Percentiles rank a stretch among this genome's conserved stretches.
Conservation (phyloP, 257 asterid species). For the Fraxinus quadrangulata region DNA sequence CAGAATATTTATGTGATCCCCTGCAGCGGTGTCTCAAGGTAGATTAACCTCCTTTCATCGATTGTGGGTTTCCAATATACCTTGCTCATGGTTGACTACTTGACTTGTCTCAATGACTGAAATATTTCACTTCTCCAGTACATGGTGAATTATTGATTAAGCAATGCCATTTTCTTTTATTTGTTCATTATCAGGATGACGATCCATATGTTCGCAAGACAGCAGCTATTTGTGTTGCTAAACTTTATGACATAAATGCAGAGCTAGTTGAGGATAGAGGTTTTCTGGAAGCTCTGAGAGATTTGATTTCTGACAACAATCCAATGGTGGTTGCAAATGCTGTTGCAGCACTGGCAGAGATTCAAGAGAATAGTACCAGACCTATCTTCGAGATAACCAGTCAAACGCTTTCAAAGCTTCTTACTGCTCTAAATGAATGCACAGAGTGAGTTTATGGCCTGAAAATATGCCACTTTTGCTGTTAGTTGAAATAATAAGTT, state of each 20-base stretch:
- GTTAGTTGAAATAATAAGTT: conserved; percentile 14
- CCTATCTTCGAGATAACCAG: conserved; percentile 95
- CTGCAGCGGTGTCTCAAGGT: conserved; percentile 99
- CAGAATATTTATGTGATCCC: conserved; percentile 96
- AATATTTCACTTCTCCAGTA: not conserved
- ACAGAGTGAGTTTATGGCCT: conserved; percentile 73
- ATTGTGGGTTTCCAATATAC: conserved; percentile 22
- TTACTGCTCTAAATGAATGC: conserved; percentile 98
- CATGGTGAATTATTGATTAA: conserved; percentile 24
- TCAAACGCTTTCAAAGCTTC: conserved; percentile 90
- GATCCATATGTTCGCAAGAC: conserved; percentile 99
- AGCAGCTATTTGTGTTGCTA: conserved; percentile 99
- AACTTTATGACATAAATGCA: conserved; percentile 96
- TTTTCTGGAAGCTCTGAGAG: conserved; percentile 95
- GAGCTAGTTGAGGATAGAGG: conserved; percentile 99
- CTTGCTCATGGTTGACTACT: conserved; percentile 17
- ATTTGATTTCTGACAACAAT: conserved; percentile 95
- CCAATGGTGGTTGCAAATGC: conserved; percentile 99
- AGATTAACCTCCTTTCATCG: conserved; percentile 18
- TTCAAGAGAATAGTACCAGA: conserved; percentile 86
- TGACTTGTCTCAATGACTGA: conserved; percentile 16
- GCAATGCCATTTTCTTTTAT: conserved; percentile 26
- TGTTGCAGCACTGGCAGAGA: conserved; percentile 98
- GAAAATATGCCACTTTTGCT: conserved; percentile 8
- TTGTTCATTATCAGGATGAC: conserved; percentile 66